These are phyloP conservation scores for Sanghuangporus weigelae DNA, from an alignment of 1,284 basidiomycete genomes.

Conservation along the genomic window DNA sequence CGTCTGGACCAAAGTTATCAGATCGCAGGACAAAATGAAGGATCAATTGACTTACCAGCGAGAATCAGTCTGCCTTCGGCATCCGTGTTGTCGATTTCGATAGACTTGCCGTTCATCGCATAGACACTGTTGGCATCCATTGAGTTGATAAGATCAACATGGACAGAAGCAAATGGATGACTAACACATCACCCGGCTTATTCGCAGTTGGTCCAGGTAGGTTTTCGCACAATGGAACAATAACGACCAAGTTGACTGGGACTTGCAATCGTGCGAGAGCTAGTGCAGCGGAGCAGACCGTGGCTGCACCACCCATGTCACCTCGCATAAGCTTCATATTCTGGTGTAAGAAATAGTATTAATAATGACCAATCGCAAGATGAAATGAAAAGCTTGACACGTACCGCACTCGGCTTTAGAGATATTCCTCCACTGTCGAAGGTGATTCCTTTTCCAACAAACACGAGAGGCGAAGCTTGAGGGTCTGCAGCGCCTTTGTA, in stretches of 20 bases:
- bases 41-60: conserved; percentile 39
- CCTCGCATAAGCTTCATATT: conserved; percentile 79
- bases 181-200: conserved; percentile 82
- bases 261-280: conserved; percentile 80
- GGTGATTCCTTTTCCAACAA: conserved; percentile 88
- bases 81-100: conserved; percentile 89
- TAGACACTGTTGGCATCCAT: conserved; percentile 50
- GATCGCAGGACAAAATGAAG: conserved; percentile 25
- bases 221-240: conserved; percentile 82
- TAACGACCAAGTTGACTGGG: conserved; percentile 75
- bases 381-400: conserved; percentile 26
- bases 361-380: neutral
- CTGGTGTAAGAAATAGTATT: conserved; percentile 28
- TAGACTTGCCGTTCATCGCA: conserved; percentile 84
- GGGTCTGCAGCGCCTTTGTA: conserved; percentile 67
- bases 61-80: conserved; percentile 82
- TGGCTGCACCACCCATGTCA: conserved; percentile 86
- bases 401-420: conserved; percentile 70
- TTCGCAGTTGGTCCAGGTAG: conserved; percentile 81
- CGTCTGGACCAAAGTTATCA: conserved; percentile 27
- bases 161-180: conserved; percentile 5
- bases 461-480: conserved; percentile 59
- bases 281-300: conserved; percentile 65
- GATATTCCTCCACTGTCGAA: conserved; percentile 90
- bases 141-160: neutral